Evolutionary conservation across 129 eudicot genomes (phyloP), one percentile per base, ranked within the genome.

Genomic region (Escallonia rubra): DNA sequence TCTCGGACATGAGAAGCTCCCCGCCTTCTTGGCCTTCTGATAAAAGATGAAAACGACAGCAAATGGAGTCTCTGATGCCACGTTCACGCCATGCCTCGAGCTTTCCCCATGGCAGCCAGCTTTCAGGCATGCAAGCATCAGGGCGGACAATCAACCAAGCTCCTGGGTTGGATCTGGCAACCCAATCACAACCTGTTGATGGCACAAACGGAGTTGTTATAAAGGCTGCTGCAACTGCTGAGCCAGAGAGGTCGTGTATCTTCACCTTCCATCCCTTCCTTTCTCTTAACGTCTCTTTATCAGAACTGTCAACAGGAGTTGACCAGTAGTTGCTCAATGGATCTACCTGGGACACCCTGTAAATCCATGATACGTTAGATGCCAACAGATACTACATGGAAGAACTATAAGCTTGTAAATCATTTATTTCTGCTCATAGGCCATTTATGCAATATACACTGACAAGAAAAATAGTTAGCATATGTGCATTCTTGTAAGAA

Each of bases 41-140:
- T 57, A 86, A 67, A 51, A 90, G 87, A 68, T 84, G 95, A 70
- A 90, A 90, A 10, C 97, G 90, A 64, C 79, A 73, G 82, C 83
- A 90, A 50, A 90, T 74, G 65, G 78, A 69, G 74, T 90, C 97
- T 64, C 85, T 67, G 39, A 83, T 65, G 64, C 97, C 91, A 4
- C 86, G 82, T 71, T 87, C 97, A 58, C 97, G 95, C 97, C 97
- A 90, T 15, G 97, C 97, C 78, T 86, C 97, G 34, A 90, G 91
- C 70, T 87, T 90, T 23, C 97, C 97, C 97, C 97, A 90, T 0
- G 97, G 97, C 23, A 84, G 95, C 97, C 97, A 90, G 80, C 80
- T 84, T 62, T 82, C 97, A 8, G 97, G 84, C 43, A 87, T 64
- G 76, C 81, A 77, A 43, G 78, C 69, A 39, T 90, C 95, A 0